Evolutionary conservation across 768 basidiomycete species (phyloP).

Genomic region (Lactarius evosmus): DNA sequence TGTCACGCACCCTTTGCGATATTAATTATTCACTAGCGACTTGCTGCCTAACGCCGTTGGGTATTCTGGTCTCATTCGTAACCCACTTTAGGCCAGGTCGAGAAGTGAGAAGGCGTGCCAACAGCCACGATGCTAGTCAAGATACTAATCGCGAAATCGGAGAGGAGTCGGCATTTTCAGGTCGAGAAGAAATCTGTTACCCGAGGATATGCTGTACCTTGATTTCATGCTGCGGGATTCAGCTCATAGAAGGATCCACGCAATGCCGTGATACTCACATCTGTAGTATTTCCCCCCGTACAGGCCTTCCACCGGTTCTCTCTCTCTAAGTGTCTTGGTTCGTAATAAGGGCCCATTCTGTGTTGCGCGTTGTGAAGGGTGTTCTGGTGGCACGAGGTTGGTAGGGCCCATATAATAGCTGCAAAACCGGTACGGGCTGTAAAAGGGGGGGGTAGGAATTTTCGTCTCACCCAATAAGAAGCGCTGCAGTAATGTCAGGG

Average conservation of each 20-base stretch:
- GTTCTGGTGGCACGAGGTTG: background rate
- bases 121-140: background rate
- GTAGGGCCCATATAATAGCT: no score
- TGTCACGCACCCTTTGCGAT: background rate
- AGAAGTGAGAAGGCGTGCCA: background rate
- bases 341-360: background rate
- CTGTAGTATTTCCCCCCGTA: background rate
- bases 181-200: background rate
- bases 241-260: background rate
- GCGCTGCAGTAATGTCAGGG: background rate
- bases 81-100: no score
- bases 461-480: background rate
- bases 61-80: background rate
- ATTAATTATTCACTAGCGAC: no score
- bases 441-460: background rate
- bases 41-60: background rate
- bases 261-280: no score
- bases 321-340: background rate
- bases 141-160: no score
- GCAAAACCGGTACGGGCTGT: no score
- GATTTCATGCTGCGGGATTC: background rate
- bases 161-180: background rate
- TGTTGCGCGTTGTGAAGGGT: background rate
- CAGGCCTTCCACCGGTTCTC: background rate
- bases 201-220: background rate